These are phyloP conservation scores for Quercus rubra DNA, from an alignment of 306 rosid genomes.

Conservation along the genomic window DNA sequence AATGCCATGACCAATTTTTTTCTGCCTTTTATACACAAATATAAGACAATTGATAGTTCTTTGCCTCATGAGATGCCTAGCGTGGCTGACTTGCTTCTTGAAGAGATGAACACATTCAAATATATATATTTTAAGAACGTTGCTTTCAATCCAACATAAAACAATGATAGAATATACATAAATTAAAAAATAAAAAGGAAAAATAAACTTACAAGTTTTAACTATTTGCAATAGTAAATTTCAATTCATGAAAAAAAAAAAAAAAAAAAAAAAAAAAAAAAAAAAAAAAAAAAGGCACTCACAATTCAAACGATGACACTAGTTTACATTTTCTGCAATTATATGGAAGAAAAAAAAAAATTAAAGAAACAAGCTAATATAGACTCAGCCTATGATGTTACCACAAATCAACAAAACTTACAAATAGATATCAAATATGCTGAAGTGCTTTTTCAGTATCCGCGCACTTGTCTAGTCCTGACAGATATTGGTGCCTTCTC, in stretches of 20 bases:
- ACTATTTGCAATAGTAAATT: background rate
- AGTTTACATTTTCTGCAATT: slow-evolving; percentile 5
- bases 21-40: background rate
- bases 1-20: background rate
- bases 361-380: slow-evolving; percentile 13
- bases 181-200: background rate
- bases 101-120: background rate
- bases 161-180: background rate
- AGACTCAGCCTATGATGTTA: slow-evolving; percentile 6
- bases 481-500: slow-evolving; percentile 57
- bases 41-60: background rate
- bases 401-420: slow-evolving; percentile 16
- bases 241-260: background rate
- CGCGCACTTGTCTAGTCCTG: slow-evolving; percentile 36
- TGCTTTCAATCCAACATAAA: background rate
- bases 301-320: background rate
- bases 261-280: background rate
- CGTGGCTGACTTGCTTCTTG: background rate
- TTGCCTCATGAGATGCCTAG: background rate
- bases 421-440: background rate
- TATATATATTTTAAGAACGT: background rate
- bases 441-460: slow-evolving; percentile 10
- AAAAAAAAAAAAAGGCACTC: background rate
- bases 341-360: background rate
- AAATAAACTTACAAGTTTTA: background rate